phyloP scores from a whole-genome alignment of 495 filamentous ascomycete species.

The Penicillium desertorum region DNA sequence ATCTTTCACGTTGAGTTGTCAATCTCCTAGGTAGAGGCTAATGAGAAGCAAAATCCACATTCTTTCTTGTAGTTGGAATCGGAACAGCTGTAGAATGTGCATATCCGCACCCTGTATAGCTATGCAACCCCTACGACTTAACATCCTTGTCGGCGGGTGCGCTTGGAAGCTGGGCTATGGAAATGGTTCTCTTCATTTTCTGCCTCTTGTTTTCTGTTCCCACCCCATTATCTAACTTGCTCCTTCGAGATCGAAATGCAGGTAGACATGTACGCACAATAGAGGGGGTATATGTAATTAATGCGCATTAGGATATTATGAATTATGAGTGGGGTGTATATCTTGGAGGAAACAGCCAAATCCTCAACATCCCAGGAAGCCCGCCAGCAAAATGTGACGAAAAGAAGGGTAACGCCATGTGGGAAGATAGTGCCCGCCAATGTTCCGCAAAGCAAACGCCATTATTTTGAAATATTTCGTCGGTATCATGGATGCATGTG shows the following conservation, averaged over 20 bases:
- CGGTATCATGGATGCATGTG: background rate
- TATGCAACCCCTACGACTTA: background rate
- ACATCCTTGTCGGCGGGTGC: background rate
- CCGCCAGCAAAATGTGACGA: background rate
- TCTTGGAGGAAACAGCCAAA: background rate
- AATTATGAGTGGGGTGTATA: background rate
- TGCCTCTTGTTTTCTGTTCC: background rate
- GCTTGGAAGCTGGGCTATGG: background rate
- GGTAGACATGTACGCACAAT: background rate
- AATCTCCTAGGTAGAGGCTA: background rate
- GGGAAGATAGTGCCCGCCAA: background rate
- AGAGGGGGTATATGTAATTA: background rate
- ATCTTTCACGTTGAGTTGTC: background rate
- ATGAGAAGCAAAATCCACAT: background rate
- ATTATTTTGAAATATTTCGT: slow-evolving; percentile 1
- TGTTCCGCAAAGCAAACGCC: background rate
- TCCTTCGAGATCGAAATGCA: background rate
- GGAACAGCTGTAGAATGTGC: background rate
- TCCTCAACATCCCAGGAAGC: background rate
- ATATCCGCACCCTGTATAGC: background rate
- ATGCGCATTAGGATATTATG: background rate
- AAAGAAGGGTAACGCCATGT: background rate
- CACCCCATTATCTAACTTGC: background rate
- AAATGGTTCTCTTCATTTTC: background rate
- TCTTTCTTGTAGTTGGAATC: background rate